Conservation (phyloP, 108 stramenopile species). For the Epipyxis sp. region DNA sequence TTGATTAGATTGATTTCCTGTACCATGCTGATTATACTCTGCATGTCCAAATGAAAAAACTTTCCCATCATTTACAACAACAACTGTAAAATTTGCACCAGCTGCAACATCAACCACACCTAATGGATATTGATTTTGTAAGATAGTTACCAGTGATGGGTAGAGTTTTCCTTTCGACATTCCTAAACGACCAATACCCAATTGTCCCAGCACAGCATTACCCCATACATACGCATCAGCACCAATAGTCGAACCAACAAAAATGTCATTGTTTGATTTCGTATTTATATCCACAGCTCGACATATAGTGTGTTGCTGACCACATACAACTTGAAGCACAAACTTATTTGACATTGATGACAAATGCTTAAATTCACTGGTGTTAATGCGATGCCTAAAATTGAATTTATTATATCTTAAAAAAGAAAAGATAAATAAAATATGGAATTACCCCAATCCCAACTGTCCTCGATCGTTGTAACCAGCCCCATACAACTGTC, state of each 20-base stretch:
- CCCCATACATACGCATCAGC: conserved; percentile 28
- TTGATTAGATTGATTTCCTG: not conserved
- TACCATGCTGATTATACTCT: conserved; percentile 35
- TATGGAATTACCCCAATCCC: conserved; percentile 18
- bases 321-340: conserved; percentile 30
- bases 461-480: conserved; percentile 39
- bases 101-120: conserved; percentile 27
- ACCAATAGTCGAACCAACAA: not conserved
- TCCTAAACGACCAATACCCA: conserved; percentile 26
- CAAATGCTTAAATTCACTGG: conserved; percentile 20
- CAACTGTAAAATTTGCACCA: conserved; percentile 21
- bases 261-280: not conserved
- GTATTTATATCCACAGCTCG: conserved; percentile 25
- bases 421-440: not conserved
- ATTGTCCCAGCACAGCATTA: conserved; percentile 30
- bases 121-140: conserved; percentile 11
- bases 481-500: conserved; percentile 8
- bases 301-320: conserved; percentile 31
- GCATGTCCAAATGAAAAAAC: conserved; percentile 34
- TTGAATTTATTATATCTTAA: not conserved
- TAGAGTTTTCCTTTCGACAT: conserved; percentile 10
- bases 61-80: not conserved
- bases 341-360: not conserved
- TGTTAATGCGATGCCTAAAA: conserved; percentile 35
- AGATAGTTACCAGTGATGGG: not conserved